Conservation (phyloP, 345 rosid genomes). For the Euclidium syriacum region DNA sequence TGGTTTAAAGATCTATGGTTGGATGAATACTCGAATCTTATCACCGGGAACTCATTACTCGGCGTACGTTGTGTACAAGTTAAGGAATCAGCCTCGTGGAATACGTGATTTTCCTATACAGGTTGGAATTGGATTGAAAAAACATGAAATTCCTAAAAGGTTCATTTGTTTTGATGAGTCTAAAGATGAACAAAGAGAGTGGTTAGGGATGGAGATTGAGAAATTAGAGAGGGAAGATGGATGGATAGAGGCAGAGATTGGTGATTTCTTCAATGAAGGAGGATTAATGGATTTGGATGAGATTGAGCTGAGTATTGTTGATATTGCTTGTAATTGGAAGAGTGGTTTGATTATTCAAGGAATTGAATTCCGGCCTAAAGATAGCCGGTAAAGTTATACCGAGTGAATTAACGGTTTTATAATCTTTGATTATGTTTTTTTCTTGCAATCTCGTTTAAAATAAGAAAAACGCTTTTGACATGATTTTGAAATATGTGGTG, state of each 20-base stretch:
- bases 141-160: conserved; percentile 1
- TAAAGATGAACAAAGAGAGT: neutral
- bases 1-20: conserved; percentile 15
- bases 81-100: neutral
- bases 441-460: no score
- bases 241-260: conserved; percentile 17
- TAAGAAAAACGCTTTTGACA: no score
- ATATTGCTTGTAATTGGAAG: neutral
- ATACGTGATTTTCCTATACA: conserved; percentile 1
- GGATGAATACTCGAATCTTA: neutral
- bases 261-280: neutral
- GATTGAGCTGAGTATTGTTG: conserved; percentile 8
- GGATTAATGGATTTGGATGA: neutral
- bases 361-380: conserved; percentile 11
- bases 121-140: conserved; percentile 17
- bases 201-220: neutral
- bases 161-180: conserved; percentile 5
- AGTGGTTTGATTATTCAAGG: conserved; percentile 17
- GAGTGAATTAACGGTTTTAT: no score
- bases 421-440: no score
- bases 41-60: conserved; percentile 1
- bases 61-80: conserved; percentile 12
- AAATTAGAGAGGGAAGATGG: neutral
- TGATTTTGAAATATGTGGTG: no score
- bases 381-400: neutral